Conservation (phyloP, 148 eudicot genomes). For the Silene uniflora region DNA sequence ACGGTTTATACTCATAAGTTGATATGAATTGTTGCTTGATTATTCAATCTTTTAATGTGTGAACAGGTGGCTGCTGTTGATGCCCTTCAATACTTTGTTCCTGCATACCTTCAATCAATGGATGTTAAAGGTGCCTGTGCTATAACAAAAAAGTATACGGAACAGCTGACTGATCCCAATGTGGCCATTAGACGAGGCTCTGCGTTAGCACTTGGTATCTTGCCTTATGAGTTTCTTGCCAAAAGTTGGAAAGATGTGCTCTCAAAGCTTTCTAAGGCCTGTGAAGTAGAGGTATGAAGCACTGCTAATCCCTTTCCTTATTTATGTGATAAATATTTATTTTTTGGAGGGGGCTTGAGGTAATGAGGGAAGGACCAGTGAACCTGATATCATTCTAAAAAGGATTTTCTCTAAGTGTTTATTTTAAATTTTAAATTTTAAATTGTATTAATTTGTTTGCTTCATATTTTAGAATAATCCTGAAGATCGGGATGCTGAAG, state of each 20-base stretch:
- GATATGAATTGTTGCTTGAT: neutral
- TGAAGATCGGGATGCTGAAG: conserved; percentile 95
- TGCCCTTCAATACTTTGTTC: conserved; percentile 72
- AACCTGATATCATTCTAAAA: neutral
- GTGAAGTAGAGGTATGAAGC: conserved; percentile 69
- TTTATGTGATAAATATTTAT: neutral
- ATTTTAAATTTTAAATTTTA: neutral
- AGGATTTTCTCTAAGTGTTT: neutral
- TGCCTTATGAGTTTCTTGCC: conserved; percentile 69
- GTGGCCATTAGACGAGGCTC: conserved; percentile 95
- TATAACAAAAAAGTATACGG: conserved; percentile 55
- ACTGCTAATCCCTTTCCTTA: neutral
- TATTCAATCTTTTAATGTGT: conserved; percentile 18
- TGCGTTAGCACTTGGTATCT: conserved; percentile 82
- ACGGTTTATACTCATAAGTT: neutral
- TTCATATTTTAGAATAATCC: conserved; percentile 57
- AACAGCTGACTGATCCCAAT: conserved; percentile 78
- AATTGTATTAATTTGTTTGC: conserved; percentile 1
- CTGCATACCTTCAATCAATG: conserved; percentile 52
- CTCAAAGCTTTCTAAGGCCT: conserved; percentile 63
- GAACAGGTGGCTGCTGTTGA: conserved; percentile 75
- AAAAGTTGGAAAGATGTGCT: conserved; percentile 62
- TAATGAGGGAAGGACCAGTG: neutral
- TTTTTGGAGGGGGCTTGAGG: neutral
- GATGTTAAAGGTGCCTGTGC: conserved; percentile 49